A percentile compares a stretch with the other conserved stretches of the same genome.
phyloP scores from a whole-genome alignment of 345 rosid genomes.

The Lepidium aucheri region DNA sequence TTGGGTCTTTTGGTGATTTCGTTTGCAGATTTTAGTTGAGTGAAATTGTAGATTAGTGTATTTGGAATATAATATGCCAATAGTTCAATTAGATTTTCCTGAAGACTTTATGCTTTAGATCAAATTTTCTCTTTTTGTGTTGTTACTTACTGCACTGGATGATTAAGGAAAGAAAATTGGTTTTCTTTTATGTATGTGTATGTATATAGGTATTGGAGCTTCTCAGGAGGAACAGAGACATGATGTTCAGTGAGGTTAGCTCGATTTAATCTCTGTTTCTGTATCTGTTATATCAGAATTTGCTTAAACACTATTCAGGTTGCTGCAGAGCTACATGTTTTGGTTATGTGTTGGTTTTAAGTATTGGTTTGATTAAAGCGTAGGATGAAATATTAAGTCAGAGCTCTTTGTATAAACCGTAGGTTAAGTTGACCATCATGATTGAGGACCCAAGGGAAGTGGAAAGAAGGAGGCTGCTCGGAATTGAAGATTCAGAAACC shows the following conservation, averaged over 20 bases:
- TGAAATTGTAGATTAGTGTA: neutral
- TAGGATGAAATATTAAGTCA: neutral
- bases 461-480: conserved; percentile 78
- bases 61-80: neutral
- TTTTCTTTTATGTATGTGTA: neutral
- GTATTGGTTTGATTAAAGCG: neutral
- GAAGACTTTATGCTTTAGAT: neutral
- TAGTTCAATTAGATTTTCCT: neutral
- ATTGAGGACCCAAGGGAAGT: conserved; percentile 92
- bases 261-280: neutral
- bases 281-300: neutral
- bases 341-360: neutral
- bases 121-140: neutral
- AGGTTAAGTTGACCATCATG: conserved; percentile 77
- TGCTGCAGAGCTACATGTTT: neutral
- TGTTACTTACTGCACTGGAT: neutral
- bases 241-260: conserved; percentile 76
- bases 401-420: neutral
- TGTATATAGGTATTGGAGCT: conserved; percentile 64
- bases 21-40: neutral
- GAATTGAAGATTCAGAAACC: conserved; percentile 66
- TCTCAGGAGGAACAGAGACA: conserved; percentile 78
- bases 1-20: neutral
- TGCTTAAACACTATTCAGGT: neutral
- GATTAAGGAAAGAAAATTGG: neutral